These are phyloP conservation scores for Emmonsiellopsis sp. DNA, from an alignment of 2,329 filamentous ascomycete genomes.

Conservation along the genomic window DNA sequence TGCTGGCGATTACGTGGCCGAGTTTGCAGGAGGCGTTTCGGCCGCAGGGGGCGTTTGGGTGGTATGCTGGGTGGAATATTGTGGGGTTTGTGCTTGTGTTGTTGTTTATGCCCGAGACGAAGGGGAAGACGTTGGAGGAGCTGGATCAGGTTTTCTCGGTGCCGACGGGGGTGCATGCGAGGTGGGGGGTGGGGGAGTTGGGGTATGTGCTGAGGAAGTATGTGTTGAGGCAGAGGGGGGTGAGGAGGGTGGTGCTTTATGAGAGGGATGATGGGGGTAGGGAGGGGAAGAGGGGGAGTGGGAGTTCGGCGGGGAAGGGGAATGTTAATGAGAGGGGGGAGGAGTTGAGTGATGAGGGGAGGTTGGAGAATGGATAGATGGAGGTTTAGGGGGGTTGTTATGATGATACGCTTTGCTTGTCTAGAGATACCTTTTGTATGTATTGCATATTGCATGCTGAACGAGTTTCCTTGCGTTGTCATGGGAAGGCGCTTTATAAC, in stretches of 20 bases:
- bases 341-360: conserved; percentile 11
- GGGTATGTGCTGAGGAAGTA: conserved; percentile 28
- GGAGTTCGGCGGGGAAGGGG: neutral
- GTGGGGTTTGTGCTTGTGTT: conserved; percentile 39
- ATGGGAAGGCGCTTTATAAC: too few species aligned
- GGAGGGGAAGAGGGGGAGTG: neutral
- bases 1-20: conserved; percentile 47
- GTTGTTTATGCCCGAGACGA: conserved; percentile 34
- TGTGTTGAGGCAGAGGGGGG: conserved; percentile 30
- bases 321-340: neutral
- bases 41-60: conserved; percentile 45
- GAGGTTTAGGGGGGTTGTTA: neutral
- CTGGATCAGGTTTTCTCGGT: conserved; percentile 48
- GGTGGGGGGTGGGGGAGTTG: conserved; percentile 31
- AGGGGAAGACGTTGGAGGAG: conserved; percentile 36
- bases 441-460: neutral
- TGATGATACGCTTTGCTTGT: neutral
- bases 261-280: conserved; percentile 17
- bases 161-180: conserved; percentile 36
- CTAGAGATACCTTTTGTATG: conserved; percentile 1
- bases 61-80: conserved; percentile 37
- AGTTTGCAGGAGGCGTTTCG: conserved; percentile 40
- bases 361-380: conserved; percentile 10
- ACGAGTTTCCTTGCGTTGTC: neutral
- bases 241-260: conserved; percentile 24